A percentile compares a stretch with the other conserved stretches of the same genome.
These are phyloP conservation scores for Pyrus hybrid DNA, from an alignment of 331 rosid species.

Conservation along the genomic window DNA sequence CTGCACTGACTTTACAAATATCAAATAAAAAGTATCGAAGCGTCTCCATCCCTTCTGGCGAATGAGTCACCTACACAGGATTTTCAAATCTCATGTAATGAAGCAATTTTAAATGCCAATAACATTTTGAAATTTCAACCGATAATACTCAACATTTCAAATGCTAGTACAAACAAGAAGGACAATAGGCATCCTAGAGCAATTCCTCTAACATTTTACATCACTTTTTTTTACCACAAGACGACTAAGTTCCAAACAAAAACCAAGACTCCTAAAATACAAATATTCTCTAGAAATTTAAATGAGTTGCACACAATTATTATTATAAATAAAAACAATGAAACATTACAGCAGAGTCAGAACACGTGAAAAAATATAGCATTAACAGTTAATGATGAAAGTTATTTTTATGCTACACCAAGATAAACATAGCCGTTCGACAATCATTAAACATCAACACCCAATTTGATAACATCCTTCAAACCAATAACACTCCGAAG, in stretches of 20 bases:
- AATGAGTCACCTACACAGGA: conserved; percentile 74
- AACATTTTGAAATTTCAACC: neutral
- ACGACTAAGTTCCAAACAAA: neutral
- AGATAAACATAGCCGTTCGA: neutral
- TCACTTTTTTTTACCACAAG: neutral
- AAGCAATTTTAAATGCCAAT: neutral
- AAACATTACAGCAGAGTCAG: neutral
- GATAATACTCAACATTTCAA: neutral
- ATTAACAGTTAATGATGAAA: neutral
- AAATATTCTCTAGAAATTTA: neutral
- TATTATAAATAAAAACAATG: neutral
- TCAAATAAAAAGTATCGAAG: conserved; percentile 58
- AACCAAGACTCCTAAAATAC: neutral
- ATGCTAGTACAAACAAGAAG: neutral
- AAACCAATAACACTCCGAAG: neutral
- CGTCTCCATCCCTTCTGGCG: conserved; percentile 83
- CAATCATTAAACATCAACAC: neutral
- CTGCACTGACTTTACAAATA: conserved; percentile 61
- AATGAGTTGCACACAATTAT: neutral
- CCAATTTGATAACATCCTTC: neutral
- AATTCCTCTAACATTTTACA: neutral
- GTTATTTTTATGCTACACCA: neutral
- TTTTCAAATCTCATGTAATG: neutral
- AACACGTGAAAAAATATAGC: neutral
- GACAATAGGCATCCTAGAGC: neutral